Evolutionary conservation across 23 red algal species (phyloP), one percentile per base, ranked within the genome.

Genomic region (Pyropia yezoensis): DNA sequence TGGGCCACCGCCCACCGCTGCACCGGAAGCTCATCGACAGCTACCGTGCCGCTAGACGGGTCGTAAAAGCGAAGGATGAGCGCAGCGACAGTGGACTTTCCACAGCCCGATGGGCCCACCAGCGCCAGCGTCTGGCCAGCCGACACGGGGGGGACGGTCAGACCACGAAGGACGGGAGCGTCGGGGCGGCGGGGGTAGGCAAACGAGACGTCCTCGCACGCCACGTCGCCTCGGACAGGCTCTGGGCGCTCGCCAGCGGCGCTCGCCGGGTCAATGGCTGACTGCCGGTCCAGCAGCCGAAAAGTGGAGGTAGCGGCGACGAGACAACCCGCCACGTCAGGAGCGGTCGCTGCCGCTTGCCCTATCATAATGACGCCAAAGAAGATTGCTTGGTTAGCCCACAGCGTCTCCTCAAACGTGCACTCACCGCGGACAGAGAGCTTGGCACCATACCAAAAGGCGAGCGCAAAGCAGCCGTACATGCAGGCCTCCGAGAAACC

Each of bases 401-500:
- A 20, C 62, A 65, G 18, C 18, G 57, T 61, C 27, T 54, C 72
- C 15, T 52, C 72, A 63, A 62, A 65, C 17, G 32, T 66, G 2
- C 59, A 63, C 59, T 55, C 52, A 3, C 33, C 33, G 5, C 72
- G 52, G 22, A 29, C 30, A 33, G 30, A 33, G 30, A 62, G 51
- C 23, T 69, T 18, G 75, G 57, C 53, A 33, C 59, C 32, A 27
- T 72, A 60, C 82, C 82, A 76, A 23, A 88, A 73, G 15, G 52
- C 20, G 3, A 73, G 18, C 0, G 52, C 50, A 33, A 61, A 73
- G 2, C 49, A 59, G 33, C 52, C 63, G 49, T 52, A 93, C 66
- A 77, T 74, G 60, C 63, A 79, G 32, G 83, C 76, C 72, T 79
- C 72, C 13, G 69, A 63, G 59, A 93, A 83, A 4, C 88, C 88